These are phyloP conservation scores for Osmozyma mogii DNA, from an alignment of 805 yeast genomes.

Conservation along the genomic window DNA sequence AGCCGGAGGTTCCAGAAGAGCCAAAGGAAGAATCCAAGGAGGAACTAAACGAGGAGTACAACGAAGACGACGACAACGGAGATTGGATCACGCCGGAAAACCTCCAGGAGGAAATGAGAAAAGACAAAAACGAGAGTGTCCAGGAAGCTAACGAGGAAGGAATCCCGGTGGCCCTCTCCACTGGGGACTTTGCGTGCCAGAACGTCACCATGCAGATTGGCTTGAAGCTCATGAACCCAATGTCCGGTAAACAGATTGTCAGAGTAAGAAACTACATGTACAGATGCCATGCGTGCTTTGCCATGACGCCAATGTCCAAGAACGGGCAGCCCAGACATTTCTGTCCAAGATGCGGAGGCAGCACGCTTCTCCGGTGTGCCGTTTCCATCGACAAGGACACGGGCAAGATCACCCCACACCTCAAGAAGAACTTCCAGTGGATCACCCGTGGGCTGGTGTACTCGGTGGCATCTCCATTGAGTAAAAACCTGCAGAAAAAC, in stretches of 20 bases:
- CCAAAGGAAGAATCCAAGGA: slow-evolving; percentile 8
- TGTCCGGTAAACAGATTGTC: slow-evolving; percentile 77
- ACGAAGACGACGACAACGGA: slow-evolving; percentile 75
- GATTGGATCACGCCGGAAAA: slow-evolving; percentile 94
- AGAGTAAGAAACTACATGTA: slow-evolving; percentile 87
- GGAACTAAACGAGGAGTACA: slow-evolving; percentile 40
- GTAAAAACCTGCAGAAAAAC: slow-evolving; percentile 62
- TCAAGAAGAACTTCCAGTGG: slow-evolving; percentile 93
- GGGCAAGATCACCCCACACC: slow-evolving; percentile 80
- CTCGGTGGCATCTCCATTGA: slow-evolving; percentile 80
- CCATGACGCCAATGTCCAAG: slow-evolving; percentile 68
- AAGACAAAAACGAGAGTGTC: slow-evolving; percentile 57
- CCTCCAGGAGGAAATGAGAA: slow-evolving; percentile 57
- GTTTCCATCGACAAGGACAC: slow-evolving; percentile 73
- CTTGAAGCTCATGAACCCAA: slow-evolving; percentile 72
- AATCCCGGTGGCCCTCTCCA: slow-evolving; percentile 73
- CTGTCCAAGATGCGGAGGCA: slow-evolving; percentile 94
- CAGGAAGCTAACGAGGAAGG: slow-evolving; percentile 24
- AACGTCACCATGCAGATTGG: slow-evolving; percentile 92
- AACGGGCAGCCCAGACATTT: slow-evolving; percentile 75
- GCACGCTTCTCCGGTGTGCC: slow-evolving; percentile 81
- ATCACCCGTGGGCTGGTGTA: slow-evolving; percentile 77
- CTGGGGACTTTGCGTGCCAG: slow-evolving; percentile 97
- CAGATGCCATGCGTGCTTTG: slow-evolving; percentile 96
- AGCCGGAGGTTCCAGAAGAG: slow-evolving; percentile 1